A percentile compares a stretch with the other conserved stretches of the same genome.
Evolutionary conservation across 192 early-diverging fungal genomes (phyloP).

Genomic region (Backusella circina): DNA sequence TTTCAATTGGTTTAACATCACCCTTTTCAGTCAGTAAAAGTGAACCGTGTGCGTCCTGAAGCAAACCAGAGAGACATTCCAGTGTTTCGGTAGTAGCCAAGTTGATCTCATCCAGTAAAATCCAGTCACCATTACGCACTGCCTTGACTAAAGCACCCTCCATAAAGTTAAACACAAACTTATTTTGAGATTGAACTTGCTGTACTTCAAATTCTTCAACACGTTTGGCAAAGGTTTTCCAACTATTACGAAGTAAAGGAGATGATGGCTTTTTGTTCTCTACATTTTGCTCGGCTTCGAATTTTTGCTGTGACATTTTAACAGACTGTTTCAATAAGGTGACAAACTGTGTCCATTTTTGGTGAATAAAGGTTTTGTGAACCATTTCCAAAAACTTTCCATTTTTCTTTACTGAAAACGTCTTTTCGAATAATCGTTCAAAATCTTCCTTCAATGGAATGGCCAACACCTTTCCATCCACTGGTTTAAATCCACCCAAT

Average conservation of each 20-base stretch:
- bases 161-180: conserved; percentile 89
- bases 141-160: conserved; percentile 93
- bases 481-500: conserved; percentile 96
- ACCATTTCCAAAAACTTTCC: conserved; percentile 80
- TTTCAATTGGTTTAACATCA: conserved; percentile 74
- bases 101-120: conserved; percentile 97
- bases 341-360: conserved; percentile 83
- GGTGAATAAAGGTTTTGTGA: conserved; percentile 61
- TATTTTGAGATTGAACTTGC: conserved; percentile 61
- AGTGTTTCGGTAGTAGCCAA: conserved; percentile 95
- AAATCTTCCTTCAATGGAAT: conserved; percentile 81
- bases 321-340: conserved; percentile 72
- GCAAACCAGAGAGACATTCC: conserved; percentile 83
- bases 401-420: conserved; percentile 88
- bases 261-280: conserved; percentile 31
- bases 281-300: conserved; percentile 37
- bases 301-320: conserved; percentile 71
- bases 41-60: conserved; percentile 79
- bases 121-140: conserved; percentile 90
- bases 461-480: conserved; percentile 80
- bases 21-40: conserved; percentile 91
- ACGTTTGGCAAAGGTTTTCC: conserved; percentile 67
- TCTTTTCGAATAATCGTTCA: conserved; percentile 78
- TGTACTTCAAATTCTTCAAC: conserved; percentile 75
- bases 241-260: conserved; percentile 57